Conservation (phyloP, 2,329 filamentous ascomycete genomes). For the Diaporthe sp. region DNA sequence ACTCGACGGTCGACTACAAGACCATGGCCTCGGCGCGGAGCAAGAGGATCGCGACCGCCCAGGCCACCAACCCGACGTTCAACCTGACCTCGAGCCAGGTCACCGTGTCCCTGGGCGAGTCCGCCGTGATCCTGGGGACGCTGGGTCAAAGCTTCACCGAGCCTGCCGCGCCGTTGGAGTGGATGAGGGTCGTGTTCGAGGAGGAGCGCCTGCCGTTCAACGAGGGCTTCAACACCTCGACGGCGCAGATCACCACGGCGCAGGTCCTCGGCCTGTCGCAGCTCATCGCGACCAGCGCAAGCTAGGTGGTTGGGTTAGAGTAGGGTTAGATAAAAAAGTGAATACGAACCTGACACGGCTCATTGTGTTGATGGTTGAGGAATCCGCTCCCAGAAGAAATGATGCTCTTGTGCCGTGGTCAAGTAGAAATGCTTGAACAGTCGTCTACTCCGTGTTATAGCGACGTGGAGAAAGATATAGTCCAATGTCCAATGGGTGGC, state of each 20-base stretch:
- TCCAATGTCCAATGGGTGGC: too few relatives aligned
- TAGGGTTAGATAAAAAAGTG: not conserved
- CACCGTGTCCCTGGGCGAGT: slow-evolving; percentile 23
- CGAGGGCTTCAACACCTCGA: slow-evolving; percentile 28
- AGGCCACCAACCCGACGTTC: slow-evolving; percentile 20
- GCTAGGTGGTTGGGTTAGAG: not conserved
- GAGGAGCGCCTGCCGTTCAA: slow-evolving; percentile 29
- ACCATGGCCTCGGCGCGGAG: slow-evolving; percentile 14
- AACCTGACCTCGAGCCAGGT: slow-evolving; percentile 30
- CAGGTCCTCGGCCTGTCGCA: slow-evolving; percentile 11
- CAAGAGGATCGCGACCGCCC: not conserved
- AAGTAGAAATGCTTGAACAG: not conserved
- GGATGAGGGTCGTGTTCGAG: slow-evolving; percentile 21
- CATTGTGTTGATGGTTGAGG: not conserved
- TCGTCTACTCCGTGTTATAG: not conserved
- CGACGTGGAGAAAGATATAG: not conserved
- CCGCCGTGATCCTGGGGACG: slow-evolving; percentile 25
- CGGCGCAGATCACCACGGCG: slow-evolving; percentile 12
- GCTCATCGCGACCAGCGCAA: slow-evolving; percentile 23
- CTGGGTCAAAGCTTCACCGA: slow-evolving; percentile 11
- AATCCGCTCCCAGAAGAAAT: not conserved
- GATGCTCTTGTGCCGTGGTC: not conserved
- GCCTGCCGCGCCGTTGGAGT: slow-evolving; percentile 24
- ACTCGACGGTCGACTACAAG: not conserved
- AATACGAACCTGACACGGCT: not conserved